Evolutionary conservation across 2,329 filamentous ascomycete species (phyloP).

Genomic region (Fusarium citri): DNA sequence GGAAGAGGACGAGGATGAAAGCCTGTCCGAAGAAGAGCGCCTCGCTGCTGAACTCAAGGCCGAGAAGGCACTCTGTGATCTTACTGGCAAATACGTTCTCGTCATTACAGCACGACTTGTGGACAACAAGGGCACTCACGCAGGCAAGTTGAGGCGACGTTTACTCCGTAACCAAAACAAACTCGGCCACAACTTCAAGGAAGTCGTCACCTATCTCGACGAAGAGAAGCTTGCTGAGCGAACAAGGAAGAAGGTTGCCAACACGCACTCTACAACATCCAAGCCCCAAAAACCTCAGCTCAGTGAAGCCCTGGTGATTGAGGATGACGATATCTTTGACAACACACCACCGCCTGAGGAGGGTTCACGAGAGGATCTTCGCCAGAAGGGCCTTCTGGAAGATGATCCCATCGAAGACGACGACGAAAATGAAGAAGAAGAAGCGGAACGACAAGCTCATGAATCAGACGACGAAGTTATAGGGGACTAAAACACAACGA

Average conservation of each 20-base stretch:
- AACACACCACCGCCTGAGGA: conserved; percentile 66
- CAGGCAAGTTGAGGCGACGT: conserved; percentile 74
- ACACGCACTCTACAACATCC: conserved; percentile 31
- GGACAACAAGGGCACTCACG: conserved; percentile 70
- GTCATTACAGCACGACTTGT: conserved; percentile 81
- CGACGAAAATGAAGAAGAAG: conserved; percentile 49
- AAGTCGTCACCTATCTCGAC: conserved; percentile 84
- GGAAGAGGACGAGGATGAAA: conserved; percentile 67
- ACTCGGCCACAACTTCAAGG: conserved; percentile 86
- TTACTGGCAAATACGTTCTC: conserved; percentile 86
- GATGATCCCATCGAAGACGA: conserved; percentile 59
- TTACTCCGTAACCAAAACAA: conserved; percentile 82
- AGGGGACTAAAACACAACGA: conserved; percentile 54
- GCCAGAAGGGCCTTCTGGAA: conserved; percentile 65
- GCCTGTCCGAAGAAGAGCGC: conserved; percentile 67
- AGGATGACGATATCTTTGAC: conserved; percentile 58
- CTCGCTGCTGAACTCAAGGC: conserved; percentile 76
- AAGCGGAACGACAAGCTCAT: conserved; percentile 48
- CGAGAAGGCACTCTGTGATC: conserved; percentile 86
- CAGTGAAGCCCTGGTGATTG: conserved; percentile 60
- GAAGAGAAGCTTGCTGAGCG: conserved; percentile 66
- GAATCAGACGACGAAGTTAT: conserved; percentile 59
- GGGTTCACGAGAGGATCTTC: conserved; percentile 68
- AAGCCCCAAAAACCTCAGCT: conserved; percentile 51
- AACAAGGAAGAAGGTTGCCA: conserved; percentile 55